These are phyloP conservation scores for Galeopsis tetrahit DNA, from an alignment of 257 asterid genomes.

Conservation along the genomic window DNA sequence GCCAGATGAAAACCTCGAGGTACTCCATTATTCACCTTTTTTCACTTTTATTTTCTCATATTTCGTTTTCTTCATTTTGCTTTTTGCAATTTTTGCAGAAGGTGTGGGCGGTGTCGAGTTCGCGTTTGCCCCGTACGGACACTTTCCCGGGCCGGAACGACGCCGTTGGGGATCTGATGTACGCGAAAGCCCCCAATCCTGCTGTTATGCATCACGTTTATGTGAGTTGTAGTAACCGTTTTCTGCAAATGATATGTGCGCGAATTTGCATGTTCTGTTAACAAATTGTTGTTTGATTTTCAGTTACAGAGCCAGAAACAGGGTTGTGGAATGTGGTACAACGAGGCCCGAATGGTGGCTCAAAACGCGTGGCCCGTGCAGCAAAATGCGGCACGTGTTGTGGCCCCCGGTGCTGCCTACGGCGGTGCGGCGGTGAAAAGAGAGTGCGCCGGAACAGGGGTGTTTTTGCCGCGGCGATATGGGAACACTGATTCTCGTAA, in stretches of 20 bases:
- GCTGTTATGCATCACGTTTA: conserved; percentile 33
- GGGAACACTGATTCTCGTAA: conserved; percentile 43
- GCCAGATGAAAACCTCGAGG: conserved; percentile 43
- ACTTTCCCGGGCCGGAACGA: conserved; percentile 10
- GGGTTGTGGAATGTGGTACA: conserved; percentile 44
- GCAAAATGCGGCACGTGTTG: conserved; percentile 35
- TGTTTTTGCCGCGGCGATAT: conserved; percentile 71
- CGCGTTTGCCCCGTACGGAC: conserved; percentile 48
- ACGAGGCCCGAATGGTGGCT: conserved; percentile 38
- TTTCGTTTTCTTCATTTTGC: background rate
- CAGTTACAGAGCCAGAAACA: conserved; percentile 41
- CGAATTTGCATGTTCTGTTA: background rate
- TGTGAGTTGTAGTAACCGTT: conserved; percentile 37
- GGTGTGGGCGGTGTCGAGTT: conserved; percentile 52
- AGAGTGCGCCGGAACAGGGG: conserved; percentile 78
- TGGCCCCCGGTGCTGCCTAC: conserved; percentile 29
- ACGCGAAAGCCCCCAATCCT: conserved; percentile 32
- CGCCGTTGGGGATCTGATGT: conserved; percentile 55
- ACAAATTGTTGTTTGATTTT: background rate
- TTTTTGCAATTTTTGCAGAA: conserved; percentile 39
- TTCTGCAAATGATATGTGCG: background rate
- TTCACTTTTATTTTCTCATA: background rate
- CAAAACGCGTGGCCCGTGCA: conserved; percentile 45
- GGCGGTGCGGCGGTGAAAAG: conserved; percentile 44
- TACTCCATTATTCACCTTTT: background rate